These are phyloP conservation scores for Moniliophthora roreri DNA, from an alignment of 1,284 basidiomycete genomes.

Conservation along the genomic window DNA sequence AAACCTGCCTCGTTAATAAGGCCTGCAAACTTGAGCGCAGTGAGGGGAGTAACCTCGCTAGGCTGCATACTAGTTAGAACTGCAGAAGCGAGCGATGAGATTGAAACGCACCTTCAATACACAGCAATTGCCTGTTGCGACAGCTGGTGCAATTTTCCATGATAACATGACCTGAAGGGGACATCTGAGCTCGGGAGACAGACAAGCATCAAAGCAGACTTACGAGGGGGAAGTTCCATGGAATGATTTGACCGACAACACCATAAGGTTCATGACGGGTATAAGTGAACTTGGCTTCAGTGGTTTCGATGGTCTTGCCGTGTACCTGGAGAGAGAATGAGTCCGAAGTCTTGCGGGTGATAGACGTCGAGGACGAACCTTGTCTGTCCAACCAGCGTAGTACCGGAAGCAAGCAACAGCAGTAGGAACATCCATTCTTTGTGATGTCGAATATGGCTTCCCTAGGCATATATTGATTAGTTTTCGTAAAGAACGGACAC, in stretches of 20 bases:
- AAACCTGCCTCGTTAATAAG: constrained; percentile 1
- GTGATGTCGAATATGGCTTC: constrained; percentile 41
- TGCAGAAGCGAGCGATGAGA: neutral
- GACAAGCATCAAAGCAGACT: neutral
- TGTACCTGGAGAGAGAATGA: too few species aligned
- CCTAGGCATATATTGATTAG: neutral
- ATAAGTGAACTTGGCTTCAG: constrained; percentile 24
- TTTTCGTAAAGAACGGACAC: constrained; percentile 55
- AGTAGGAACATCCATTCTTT: constrained; percentile 57
- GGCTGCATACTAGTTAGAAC: neutral
- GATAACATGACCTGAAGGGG: neutral
- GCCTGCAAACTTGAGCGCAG: neutral
- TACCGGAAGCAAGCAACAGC: constrained; percentile 59
- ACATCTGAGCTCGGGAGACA: neutral
- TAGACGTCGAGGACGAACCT: constrained; percentile 30
- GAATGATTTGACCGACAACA: constrained; percentile 22
- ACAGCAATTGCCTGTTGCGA: constrained; percentile 1
- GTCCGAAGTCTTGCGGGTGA: too few species aligned
- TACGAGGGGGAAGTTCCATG: constrained; percentile 22
- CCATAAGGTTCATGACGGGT: constrained; percentile 23
- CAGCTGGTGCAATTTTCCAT: neutral
- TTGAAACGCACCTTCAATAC: neutral
- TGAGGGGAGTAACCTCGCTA: neutral
- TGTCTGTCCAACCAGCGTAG: constrained; percentile 67
- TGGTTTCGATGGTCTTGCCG: constrained; percentile 61